Base-by-base conservation (phyloP, 345 rosid species). In the Zanthoxylum bungeanum region DNA sequence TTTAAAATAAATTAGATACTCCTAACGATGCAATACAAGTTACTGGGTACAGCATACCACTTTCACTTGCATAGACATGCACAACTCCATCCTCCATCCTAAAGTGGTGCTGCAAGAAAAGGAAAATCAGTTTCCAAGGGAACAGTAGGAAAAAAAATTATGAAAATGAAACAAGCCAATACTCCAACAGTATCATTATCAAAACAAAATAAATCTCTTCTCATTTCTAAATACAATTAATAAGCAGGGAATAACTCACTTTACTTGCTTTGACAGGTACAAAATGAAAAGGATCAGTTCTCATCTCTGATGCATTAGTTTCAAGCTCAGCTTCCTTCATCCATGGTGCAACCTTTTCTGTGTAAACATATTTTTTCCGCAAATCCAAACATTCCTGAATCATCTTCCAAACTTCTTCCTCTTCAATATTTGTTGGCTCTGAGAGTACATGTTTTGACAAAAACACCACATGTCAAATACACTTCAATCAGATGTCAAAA, bases 371-470 rank as follows among this genome's bases (percentile, higher is more conserved):
- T 12, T 46, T 58, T 64, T 75, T 73, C 19, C 86, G 80, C 82
- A 85, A 61, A 58, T 80, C 85, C 80, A 85, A 77, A 64, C 86
- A 78, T 22, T 85, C 85, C 30, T 76, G 66, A 67, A 80, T 63
- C 89, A 85, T 76, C 75, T 79, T 85, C 49, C 75, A 64, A 17
- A 85, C 89, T 79, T 85, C 89, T 71, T 82, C 82, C 69, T 85
- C 86, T 77, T 85, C 86, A 25, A 59, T 34, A 57, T 73, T 85
- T 60, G 62, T 58, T 30, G 83, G 47, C 17, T 82, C 86, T 82
- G 72, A 68, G 73, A 28, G 27, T 8, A 69, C 21, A 68, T 47
- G 30, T 27, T 42, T 25, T 9, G n/a, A 24, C 8, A 27, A 19
- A 60, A 62, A 71, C 0, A 44, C 12, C 3, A 44, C 25, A 8